Evolutionary conservation across 371 early-diverging fungal genomes (phyloP).

Genomic region (Lichtheimia corymbifera): DNA sequence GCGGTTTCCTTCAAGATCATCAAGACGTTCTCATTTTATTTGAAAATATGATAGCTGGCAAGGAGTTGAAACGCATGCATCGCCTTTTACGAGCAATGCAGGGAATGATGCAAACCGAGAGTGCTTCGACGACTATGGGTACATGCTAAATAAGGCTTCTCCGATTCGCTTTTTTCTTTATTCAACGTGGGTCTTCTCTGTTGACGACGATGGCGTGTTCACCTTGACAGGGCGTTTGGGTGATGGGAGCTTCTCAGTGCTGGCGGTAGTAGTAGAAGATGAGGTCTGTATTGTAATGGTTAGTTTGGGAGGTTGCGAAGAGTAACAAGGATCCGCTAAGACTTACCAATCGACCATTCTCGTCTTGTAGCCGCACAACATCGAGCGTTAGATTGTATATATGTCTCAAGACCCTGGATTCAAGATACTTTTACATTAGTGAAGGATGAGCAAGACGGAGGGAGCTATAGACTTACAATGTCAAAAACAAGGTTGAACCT

Average conservation of each 20-base stretch:
- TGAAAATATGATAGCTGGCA: too few species aligned
- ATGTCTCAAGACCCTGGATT: constrained; percentile 10
- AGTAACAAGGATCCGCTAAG: not conserved
- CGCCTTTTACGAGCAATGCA: too few species aligned
- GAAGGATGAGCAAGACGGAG: not conserved
- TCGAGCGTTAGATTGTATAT: constrained; percentile 16
- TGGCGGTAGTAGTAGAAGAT: not conserved
- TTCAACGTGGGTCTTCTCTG: constrained; percentile 2
- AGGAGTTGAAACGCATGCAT: too few species aligned
- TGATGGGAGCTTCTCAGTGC: not conserved
- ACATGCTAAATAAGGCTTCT: not conserved
- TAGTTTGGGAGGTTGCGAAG: not conserved
- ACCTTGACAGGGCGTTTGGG: not conserved
- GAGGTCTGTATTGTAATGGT: not conserved
- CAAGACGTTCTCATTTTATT: too few species aligned
- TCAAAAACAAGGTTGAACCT: constrained; percentile 16
- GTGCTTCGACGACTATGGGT: too few species aligned
- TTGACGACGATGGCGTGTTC: not conserved
- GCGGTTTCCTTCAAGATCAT: not conserved
- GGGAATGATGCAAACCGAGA: too few species aligned
- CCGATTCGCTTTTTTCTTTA: not conserved
- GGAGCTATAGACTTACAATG: constrained; percentile 5
- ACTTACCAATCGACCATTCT: not conserved
- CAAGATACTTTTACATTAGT: not conserved
- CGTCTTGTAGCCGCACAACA: constrained; percentile 13